Evolutionary conservation across 2,329 filamentous ascomycete species (phyloP).

Genomic region (Paraphoma chrysanthemicola): DNA sequence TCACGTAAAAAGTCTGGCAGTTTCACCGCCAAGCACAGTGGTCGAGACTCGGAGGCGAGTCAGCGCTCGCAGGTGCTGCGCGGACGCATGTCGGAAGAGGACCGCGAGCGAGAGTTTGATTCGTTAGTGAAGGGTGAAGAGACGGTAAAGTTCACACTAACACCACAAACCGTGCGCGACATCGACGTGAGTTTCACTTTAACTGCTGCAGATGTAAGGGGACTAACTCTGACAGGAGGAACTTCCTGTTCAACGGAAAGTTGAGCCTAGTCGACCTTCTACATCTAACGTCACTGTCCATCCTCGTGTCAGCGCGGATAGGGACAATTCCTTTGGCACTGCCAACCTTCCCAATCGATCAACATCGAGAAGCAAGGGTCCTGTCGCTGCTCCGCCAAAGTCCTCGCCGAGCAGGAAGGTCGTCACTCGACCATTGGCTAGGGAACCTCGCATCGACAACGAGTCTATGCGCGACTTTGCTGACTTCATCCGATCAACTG

Average conservation of each 20-base stretch:
- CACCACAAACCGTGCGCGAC: constrained; percentile 55
- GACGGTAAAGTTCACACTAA: constrained; percentile 59
- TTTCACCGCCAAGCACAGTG: constrained; percentile 40
- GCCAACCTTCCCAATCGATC: constrained; percentile 32
- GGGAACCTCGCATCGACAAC: constrained; percentile 74
- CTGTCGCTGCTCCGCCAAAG: constrained; percentile 21
- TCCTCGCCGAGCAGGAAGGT: constrained; percentile 35
- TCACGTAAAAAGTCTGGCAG: constrained; percentile 37
- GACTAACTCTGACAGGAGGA: constrained; percentile 22
- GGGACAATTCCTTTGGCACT: constrained; percentile 37
- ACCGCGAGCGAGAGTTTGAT: constrained; percentile 55
- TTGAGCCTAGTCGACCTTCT: constrained; percentile 22
- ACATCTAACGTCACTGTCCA: constrained; percentile 40
- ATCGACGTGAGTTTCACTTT: constrained; percentile 46
- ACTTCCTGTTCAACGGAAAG: constrained; percentile 23
- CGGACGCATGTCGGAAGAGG: constrained; percentile 47
- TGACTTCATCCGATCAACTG: constrained; percentile 87
- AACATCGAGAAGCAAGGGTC: constrained; percentile 28
- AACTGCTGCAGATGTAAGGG: neutral
- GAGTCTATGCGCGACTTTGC: constrained; percentile 84
- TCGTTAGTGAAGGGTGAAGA: constrained; percentile 55
- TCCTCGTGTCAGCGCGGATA: constrained; percentile 38
- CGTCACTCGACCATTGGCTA: constrained; percentile 55
- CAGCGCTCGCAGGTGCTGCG: constrained; percentile 36
- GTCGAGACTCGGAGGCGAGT: constrained; percentile 43